A percentile compares a stretch with the other conserved stretches of the same genome.
Conservation (phyloP, 805 yeast species). For the Komagataella kurtzmanii region DNA sequence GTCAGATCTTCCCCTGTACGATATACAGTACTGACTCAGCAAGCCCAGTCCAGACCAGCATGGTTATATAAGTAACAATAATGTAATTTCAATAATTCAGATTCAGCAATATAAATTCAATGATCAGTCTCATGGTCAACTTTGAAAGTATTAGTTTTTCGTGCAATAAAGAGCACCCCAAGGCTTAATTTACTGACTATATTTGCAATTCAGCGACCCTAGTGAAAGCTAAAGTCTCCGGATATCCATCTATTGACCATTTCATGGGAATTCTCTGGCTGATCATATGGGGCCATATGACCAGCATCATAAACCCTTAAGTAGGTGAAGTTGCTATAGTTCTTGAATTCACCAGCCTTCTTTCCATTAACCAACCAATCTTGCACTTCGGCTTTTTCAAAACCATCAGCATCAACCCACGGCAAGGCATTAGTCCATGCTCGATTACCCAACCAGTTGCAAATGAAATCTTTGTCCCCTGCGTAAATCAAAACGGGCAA, state of each 20-base stretch:
- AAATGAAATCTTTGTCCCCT: conserved; percentile 92
- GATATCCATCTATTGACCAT: conserved; percentile 68
- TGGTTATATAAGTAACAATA: no score
- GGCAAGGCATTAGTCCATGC: conserved; percentile 73
- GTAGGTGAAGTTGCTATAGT: conserved; percentile 57
- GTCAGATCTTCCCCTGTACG: not conserved
- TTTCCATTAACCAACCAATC: conserved; percentile 16
- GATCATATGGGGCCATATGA: conserved; percentile 87
- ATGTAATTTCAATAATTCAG: no score
- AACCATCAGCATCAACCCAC: conserved; percentile 4
- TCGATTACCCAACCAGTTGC: conserved; percentile 92
- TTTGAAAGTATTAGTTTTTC: no score
- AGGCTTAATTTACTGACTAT: not conserved
- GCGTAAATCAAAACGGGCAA: conserved; percentile 84
- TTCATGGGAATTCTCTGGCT: conserved; percentile 58
- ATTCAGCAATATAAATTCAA: no score
- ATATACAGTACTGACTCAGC: not conserved
- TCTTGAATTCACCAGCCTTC: conserved; percentile 63
- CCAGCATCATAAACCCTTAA: conserved; percentile 74
- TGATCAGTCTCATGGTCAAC: no score
- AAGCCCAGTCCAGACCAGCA: no score
- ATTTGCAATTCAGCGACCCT: not conserved
- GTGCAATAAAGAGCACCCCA: not conserved
- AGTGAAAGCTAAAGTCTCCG: conserved; percentile 12
- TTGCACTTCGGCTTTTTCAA: not conserved